Evolutionary conservation across 257 asterid genomes (phyloP).

Genomic region (Cynanchum wilfordii): DNA sequence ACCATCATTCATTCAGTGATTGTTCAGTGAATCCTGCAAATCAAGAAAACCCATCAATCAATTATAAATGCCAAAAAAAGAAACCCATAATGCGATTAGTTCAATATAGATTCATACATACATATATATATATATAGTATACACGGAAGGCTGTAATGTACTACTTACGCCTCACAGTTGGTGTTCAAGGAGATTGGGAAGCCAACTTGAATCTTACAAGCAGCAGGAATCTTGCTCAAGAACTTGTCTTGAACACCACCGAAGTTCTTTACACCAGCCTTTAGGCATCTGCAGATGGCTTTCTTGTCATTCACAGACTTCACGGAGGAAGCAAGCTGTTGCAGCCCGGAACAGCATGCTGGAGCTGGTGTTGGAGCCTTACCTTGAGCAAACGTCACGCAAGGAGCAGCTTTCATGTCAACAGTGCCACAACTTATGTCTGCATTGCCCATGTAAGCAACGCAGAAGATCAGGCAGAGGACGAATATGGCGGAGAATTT

Average conservation of each 20-base stretch:
- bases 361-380: conserved; percentile 28
- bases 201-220: conserved; percentile 48
- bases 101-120: not conserved
- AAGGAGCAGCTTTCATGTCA: conserved; percentile 40
- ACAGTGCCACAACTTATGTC: conserved; percentile 38
- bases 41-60: not conserved
- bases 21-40: conserved; percentile 17
- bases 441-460: conserved; percentile 39
- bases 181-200: conserved; percentile 58
- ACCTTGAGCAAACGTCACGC: conserved; percentile 40
- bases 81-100: not conserved
- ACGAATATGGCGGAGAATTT: conserved; percentile 37
- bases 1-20: not conserved
- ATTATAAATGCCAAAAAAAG: too few species aligned
- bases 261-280: conserved; percentile 44
- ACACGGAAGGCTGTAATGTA: not conserved
- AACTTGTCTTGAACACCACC: conserved; percentile 48
- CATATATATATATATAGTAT: too few species aligned
- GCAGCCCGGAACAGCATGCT: conserved; percentile 49
- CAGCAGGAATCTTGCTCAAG: conserved; percentile 46
- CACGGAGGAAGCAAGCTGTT: conserved; percentile 31
- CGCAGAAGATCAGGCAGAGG: conserved; percentile 33
- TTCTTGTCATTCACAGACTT: conserved; percentile 49
- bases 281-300: conserved; percentile 59
- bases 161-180: conserved; percentile 45